Evolutionary conservation across 805 yeast species (phyloP).

Genomic region (Lipomyces lipofer): DNA sequence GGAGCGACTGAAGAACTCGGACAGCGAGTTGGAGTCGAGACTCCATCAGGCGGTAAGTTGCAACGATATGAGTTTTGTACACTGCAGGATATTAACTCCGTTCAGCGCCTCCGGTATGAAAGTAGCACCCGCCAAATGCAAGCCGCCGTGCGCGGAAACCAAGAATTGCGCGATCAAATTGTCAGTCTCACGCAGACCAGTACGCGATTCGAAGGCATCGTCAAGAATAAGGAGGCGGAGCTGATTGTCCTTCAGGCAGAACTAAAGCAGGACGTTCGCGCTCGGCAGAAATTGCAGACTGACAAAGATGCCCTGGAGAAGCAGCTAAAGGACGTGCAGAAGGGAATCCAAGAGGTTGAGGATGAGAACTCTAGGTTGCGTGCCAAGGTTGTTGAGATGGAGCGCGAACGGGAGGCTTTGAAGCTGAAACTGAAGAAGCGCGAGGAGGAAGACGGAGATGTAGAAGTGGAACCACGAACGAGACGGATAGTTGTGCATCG

Average conservation of each 20-base stretch:
- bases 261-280: constrained; percentile 6
- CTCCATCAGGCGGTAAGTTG: constrained; percentile 23
- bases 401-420: constrained; percentile 33
- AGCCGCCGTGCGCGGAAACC: constrained; percentile 46
- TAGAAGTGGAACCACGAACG: constrained; percentile 5
- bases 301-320: constrained; percentile 35
- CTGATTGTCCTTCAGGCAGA: constrained; percentile 25
- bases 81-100: constrained; percentile 32
- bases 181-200: constrained; percentile 43
- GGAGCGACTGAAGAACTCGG: constrained; percentile 35
- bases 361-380: constrained; percentile 34
- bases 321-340: constrained; percentile 40
- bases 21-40: constrained; percentile 21
- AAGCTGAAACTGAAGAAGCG: constrained; percentile 34
- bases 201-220: constrained; percentile 40
- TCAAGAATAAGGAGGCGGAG: constrained; percentile 39
- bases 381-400: constrained; percentile 34
- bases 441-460: constrained; percentile 26
- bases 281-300: constrained; percentile 10
- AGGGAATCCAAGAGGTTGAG: constrained; percentile 33
- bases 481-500: neutral
- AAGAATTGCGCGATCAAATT: constrained; percentile 45
- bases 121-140: constrained; percentile 22
- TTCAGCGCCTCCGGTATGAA: constrained; percentile 25
- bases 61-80: neutral